Conservation (phyloP, 768 basidiomycete genomes). For the Lactifluus pinguis region DNA sequence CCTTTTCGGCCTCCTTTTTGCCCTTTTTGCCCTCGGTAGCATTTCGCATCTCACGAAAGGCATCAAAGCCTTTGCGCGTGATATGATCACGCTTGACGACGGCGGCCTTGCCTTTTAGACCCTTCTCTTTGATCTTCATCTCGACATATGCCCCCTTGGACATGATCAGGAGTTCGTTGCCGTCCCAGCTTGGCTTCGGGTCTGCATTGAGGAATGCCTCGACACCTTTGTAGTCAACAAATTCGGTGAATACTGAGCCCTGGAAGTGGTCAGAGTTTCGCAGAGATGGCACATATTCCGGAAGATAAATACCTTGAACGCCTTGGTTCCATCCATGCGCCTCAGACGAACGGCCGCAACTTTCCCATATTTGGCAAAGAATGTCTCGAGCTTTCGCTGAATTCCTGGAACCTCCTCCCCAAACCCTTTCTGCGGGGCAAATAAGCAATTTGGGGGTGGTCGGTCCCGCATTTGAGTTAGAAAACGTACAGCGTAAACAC, state of each 20-base stretch:
- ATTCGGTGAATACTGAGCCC: conserved; percentile 94
- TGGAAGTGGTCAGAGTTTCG: conserved; percentile 25
- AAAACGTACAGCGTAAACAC: conserved; percentile 75
- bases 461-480: not conserved
- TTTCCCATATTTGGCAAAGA: conserved; percentile 68
- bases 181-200: conserved; percentile 75
- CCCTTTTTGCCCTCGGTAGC: conserved; percentile 22
- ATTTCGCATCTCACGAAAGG: conserved; percentile 57
- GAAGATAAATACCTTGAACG: conserved; percentile 73
- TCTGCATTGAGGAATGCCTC: conserved; percentile 73
- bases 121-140: conserved; percentile 96
- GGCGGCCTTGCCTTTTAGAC: conserved; percentile 66
- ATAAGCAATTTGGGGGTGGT: not conserved
- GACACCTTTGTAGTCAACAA: conserved; percentile 56
- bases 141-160: conserved; percentile 88
- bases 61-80: conserved; percentile 58
- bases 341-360: conserved; percentile 85
- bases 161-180: conserved; percentile 71
- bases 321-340: conserved; percentile 64
- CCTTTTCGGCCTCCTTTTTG: conserved; percentile 26
- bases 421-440: conserved; percentile 70
- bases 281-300: not conserved
- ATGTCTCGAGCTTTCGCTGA: conserved; percentile 68
- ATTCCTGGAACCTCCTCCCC: conserved; percentile 52
- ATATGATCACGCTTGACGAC: conserved; percentile 48